Base-by-base conservation (phyloP, 1,139 yeast genomes). In the Taphrina communis region DNA sequence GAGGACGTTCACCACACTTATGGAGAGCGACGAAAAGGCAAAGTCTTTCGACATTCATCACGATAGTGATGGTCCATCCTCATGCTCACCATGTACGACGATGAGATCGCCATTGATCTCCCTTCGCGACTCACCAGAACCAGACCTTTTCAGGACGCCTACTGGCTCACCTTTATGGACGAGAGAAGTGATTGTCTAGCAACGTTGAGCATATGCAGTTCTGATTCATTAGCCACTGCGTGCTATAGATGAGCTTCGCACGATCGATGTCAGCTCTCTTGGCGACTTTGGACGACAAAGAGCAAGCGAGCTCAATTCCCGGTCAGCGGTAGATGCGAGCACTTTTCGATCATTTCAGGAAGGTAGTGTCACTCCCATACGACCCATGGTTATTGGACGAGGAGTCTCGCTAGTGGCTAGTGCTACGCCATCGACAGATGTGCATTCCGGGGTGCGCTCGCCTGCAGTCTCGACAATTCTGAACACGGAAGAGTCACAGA, bases 91-190 rank as follows among this genome's bases (percentile, higher is more conserved):
- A 9, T 25, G 3, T n/a, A 1, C 53, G 21, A n/a, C 36, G 1
- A 8, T 50, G 36, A 21, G 36, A 21, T 50, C 53, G 36, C 53
- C 53, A 8, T 25, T 50, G 53, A 50, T 50, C 21, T 21, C 36
- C 1, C 21, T 50, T 38, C 1, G 53, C 8, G 36, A 21, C n/a
- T 17, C 53, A 21, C 53, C 53, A 6, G 53, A 50, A 35, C 1
- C 53, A n/a, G 36, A 25, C 19, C 4, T 21, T 2, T 50, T 50
- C 12, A 21, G 53, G 1, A 21, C 53, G 36, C 36, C 53, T 7
- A 7, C 53, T 14, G 53, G 53, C 2, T 50, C 53, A 8, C 53
- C 53, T 7, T 21, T 21, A 21, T 50, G 53, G 53, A 50, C 36
- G 36, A 25, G 53, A 8, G n/a, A 50, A n/a, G 53, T 50, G 36